A percentile compares a stretch with the other conserved stretches of the same genome.
Evolutionary conservation across 106 monocot species (phyloP).

Genomic region (Hemerocallis citrina): DNA sequence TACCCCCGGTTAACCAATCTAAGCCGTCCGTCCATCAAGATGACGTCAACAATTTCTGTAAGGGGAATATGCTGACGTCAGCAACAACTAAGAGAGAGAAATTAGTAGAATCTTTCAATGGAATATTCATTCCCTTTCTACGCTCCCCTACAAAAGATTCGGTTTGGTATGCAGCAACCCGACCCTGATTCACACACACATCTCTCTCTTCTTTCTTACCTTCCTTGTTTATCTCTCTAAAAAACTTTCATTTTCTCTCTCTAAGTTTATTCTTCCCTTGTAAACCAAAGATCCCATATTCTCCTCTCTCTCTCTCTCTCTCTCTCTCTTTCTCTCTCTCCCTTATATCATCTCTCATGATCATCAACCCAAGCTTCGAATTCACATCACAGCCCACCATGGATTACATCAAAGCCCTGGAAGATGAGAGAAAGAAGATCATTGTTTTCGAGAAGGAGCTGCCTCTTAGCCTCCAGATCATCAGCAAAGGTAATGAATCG

Average conservation of each 20-base stretch:
- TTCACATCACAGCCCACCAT: not conserved
- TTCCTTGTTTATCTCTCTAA: not conserved
- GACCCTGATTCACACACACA: constrained; percentile 23
- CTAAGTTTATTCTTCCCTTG: not conserved
- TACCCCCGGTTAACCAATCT: no score
- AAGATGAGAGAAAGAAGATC: constrained; percentile 74
- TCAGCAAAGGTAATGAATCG: constrained; percentile 49
- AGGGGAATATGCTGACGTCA: constrained; percentile 36
- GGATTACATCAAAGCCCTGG: constrained; percentile 46
- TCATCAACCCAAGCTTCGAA: not conserved
- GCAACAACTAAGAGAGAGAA: constrained; percentile 3
- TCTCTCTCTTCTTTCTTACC: not conserved
- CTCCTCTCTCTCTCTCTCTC: constrained; percentile 3
- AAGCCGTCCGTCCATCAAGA: no score
- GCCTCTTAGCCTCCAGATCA: constrained; percentile 49
- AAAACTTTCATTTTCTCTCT: not conserved
- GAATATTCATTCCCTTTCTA: constrained; percentile 27
- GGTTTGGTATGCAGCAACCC: constrained; percentile 60
- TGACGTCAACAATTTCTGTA: no score
- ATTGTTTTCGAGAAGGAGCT: constrained; percentile 61
- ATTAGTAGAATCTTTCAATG: constrained; percentile 15
- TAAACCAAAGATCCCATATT: not conserved
- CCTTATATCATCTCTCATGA: not conserved
- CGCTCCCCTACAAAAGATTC: constrained; percentile 2
- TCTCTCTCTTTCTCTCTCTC: not conserved